Evolutionary conservation across 345 rosid genomes (phyloP), one percentile per base, ranked within the genome.

Genomic region (Physaria fendleri): DNA sequence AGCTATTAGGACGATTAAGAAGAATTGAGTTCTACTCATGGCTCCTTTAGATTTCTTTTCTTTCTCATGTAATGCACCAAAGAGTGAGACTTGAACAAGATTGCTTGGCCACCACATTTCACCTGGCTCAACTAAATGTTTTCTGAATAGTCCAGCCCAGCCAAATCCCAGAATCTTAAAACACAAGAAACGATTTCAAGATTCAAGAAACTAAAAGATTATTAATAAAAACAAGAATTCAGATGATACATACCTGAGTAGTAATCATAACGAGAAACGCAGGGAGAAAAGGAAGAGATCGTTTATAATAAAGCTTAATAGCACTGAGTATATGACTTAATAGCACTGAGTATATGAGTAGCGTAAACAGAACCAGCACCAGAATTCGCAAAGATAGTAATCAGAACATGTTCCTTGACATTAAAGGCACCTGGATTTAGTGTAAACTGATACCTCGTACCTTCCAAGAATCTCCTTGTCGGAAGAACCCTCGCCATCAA

Each of bases 71-170:
- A 89, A 60, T 6, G 95, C 97, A 69, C 97, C 84, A 77, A 89
- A 89, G 53, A 89, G 65, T 11, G 95, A 89, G 67, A 89, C 97
- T 46, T 82, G 88, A 42, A 89, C 91, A 35, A 89, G 74, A 70
- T 84, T 82, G 49, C 37, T 18, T 0, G 97, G 95, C 97, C 97
- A 86, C 97, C 97, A 89, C 95, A 89, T 89, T 33, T 78, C 97
- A 22, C 76, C 89, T 5, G 97, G 97, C 72, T 89, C 97, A n/a
- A 89, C 85, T 6, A 89, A 77, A 62, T 84, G 85, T 59, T 74
- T 72, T 57, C 95, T 54, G 78, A 84, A 89, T 21, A 86, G 56
- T 49, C 95, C 97, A 4, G 95, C 95, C 95, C 95, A 89, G 1
- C 97, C 97, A 64, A 84, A 89, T 25, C 95, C 97, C 24, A 86